Percentiles rank a stretch among this genome's conserved stretches.
Conservation (phyloP, 202 grass and related monocot genomes). For the Panicum hallii region DNA sequence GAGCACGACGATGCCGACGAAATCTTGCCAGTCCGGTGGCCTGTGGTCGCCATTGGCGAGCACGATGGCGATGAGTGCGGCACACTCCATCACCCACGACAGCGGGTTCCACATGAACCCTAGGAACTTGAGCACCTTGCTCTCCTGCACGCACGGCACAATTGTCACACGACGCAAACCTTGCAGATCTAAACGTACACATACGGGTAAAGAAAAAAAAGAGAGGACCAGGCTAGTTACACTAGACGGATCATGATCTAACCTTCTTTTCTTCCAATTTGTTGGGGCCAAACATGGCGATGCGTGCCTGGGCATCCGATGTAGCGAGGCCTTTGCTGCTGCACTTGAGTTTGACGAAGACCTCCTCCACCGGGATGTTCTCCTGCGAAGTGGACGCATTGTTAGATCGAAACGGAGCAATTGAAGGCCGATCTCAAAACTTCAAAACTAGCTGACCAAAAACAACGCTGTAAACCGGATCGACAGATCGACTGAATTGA, state of each 20-base stretch:
- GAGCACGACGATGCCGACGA: conserved; percentile 61
- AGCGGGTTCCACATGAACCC: conserved; percentile 70
- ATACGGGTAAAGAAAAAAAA: too few relatives aligned
- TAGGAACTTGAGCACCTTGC: conserved; percentile 66
- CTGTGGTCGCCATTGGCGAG: conserved; percentile 52
- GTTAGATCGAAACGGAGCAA: not conserved
- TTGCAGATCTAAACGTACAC: not conserved
- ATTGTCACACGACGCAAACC: not conserved
- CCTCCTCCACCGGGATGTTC: conserved; percentile 54
- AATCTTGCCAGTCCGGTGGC: conserved; percentile 79
- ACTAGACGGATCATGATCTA: too few relatives aligned
- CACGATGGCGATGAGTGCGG: conserved; percentile 58
- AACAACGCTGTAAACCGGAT: too few relatives aligned
- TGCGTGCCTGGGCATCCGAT: conserved; percentile 41
- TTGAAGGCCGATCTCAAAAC: too few relatives aligned
- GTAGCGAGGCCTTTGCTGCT: conserved; percentile 40
- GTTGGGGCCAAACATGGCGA: conserved; percentile 55
- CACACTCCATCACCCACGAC: conserved; percentile 70
- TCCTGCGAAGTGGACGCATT: conserved; percentile 32
- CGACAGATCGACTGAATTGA: not conserved
- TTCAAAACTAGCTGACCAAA: too few relatives aligned
- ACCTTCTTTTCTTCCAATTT: conserved; percentile 73
- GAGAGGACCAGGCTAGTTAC: not conserved
- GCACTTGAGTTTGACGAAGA: conserved; percentile 55
- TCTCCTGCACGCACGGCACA: conserved; percentile 42